phyloP scores from a whole-genome alignment of 768 basidiomycete genomes.

The Heimioporus sp. region DNA sequence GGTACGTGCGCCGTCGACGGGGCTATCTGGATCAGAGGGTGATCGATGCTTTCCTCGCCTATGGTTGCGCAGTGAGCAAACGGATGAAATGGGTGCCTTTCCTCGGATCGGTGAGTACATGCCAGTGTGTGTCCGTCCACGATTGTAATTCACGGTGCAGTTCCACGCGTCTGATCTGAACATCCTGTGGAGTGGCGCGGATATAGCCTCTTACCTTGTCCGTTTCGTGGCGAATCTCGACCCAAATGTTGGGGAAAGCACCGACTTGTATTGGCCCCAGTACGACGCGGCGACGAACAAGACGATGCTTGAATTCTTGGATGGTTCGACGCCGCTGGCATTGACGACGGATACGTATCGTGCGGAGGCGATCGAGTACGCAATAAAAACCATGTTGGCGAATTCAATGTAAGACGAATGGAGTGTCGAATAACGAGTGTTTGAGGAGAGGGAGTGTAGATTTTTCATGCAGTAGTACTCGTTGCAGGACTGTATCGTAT shows the following conservation, averaged over 20 bases:
- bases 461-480: too few species aligned
- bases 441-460: too few species aligned
- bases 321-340: conserved; percentile 30
- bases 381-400: conserved; percentile 16
- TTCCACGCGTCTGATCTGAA: conserved; percentile 35
- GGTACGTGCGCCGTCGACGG: background rate
- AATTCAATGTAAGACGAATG: conserved; percentile 1
- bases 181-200: conserved; percentile 40
- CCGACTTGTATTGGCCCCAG: conserved; percentile 41
- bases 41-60: too few species aligned
- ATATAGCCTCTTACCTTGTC: conserved; percentile 38
- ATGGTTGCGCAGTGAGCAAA: too few species aligned
- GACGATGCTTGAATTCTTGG: conserved; percentile 40
- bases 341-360: conserved; percentile 47
- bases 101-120: too few species aligned
- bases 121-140: too few species aligned
- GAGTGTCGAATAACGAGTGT: background rate
- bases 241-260: conserved; percentile 38
- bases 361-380: conserved; percentile 34
- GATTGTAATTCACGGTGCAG: background rate
- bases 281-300: conserved; percentile 34
- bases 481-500: too few species aligned
- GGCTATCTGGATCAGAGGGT: too few species aligned
- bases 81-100: too few species aligned
- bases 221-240: conserved; percentile 21